Evolutionary conservation across 768 basidiomycete genomes (phyloP), one percentile per base, ranked within the genome.

Genomic region (Sutorius australiensis): DNA sequence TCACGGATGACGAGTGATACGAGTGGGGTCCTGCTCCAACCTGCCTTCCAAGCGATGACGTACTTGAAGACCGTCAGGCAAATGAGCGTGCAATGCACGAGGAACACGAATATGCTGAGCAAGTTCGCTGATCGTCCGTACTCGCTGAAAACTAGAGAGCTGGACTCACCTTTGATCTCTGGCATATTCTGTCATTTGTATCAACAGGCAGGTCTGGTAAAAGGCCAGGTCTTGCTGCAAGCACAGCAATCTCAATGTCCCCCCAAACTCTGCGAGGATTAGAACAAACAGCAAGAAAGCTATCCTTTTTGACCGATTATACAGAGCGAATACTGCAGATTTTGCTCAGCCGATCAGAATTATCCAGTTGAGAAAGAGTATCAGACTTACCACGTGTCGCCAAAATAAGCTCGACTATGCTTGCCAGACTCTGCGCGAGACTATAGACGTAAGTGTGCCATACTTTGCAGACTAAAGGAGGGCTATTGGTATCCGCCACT

Each of bases 1-100:
- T 63, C 60, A 34, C 57, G 58, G 39, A 66, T 37, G 21, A 64
- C 37, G 9, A 66, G 55, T 11, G 54, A 57, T n/a, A 66, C 53
- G 6, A 64, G 56, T 9, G 61, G 57, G 2, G 55, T 50, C 24
- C 61, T 57, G 3, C 54, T 54, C 58, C 55, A 55, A 4, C 61
- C 55, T n/a, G 48, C 51, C 52, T 45, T 65, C 33, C 44, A 36
- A 37, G 57, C 52, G 3, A 46, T 12, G 27, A 46, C 37, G 33
- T 63, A 66, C 50, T 66, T 64, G 58, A 54, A 45, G 40, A 50
- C 16, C 3, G 63, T 66, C 40, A 64, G 24, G 42, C 45, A 8
- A 11, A 66, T 31, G 9, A 64, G 31, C 4, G 32, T 38, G 34
- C 55, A 63, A 34, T 64, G 63, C 4, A 47, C 51, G 7, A n/a